Conservation (phyloP, 192 early-diverging fungal species). For the Mortierella alpina region DNA sequence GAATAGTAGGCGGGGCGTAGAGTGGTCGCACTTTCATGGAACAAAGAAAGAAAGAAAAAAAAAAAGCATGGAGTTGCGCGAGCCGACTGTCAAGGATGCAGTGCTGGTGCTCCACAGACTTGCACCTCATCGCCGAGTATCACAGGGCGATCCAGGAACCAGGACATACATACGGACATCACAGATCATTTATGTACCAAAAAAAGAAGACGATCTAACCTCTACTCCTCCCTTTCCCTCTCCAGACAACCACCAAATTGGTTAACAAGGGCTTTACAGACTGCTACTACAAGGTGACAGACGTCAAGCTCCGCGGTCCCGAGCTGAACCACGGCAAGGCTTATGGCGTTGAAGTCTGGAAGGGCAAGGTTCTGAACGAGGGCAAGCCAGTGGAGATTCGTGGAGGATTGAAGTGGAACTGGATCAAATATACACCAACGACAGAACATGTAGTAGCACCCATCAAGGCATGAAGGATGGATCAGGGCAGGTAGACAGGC, state of each 20-base stretch:
- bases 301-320: slow-evolving; percentile 39
- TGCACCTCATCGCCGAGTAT: too few species aligned
- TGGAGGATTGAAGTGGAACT: slow-evolving; percentile 53
- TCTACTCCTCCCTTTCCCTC: neutral
- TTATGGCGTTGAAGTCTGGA: slow-evolving; percentile 51
- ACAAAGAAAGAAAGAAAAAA: too few species aligned
- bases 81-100: too few species aligned
- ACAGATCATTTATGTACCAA: too few species aligned
- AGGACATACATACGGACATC: too few species aligned
- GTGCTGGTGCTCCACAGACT: too few species aligned
- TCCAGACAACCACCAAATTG: slow-evolving; percentile 49
- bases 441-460: slow-evolving; percentile 31
- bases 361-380: slow-evolving; percentile 52
- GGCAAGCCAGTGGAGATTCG: slow-evolving; percentile 53
- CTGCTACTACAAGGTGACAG: slow-evolving; percentile 53
- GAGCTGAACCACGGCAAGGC: slow-evolving; percentile 48
- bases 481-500: neutral
- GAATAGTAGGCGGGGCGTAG: too few species aligned
- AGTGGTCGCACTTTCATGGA: too few species aligned
- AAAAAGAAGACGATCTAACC: neutral
- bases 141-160: too few species aligned
- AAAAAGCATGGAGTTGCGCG: too few species aligned
- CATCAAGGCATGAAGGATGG: slow-evolving; percentile 19
- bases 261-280: slow-evolving; percentile 48
- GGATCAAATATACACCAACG: slow-evolving; percentile 52